phyloP scores from a whole-genome alignment of 192 early-diverging fungal species.

The Coemansia sp. region DNA sequence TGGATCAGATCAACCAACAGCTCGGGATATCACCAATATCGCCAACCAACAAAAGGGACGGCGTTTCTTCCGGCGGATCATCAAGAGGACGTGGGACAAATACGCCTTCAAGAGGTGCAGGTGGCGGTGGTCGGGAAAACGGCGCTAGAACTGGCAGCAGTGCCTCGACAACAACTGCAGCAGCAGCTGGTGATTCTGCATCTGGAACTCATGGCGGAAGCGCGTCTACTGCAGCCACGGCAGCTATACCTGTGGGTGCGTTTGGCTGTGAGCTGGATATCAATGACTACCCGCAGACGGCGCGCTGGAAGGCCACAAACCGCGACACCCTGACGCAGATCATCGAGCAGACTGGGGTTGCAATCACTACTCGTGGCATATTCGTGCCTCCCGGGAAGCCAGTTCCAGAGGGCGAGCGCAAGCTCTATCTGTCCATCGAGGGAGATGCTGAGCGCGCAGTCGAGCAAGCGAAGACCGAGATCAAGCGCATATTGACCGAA shows the following conservation, averaged over 20 bases:
- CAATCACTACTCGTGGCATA: slow-evolving; percentile 92
- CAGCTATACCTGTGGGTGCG: slow-evolving; percentile 28
- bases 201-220: background rate
- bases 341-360: slow-evolving; percentile 88
- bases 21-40: slow-evolving; percentile 22
- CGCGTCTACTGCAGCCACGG: background rate
- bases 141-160: background rate
- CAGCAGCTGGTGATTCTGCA: background rate
- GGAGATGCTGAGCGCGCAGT: slow-evolving; percentile 85
- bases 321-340: slow-evolving; percentile 94
- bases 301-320: slow-evolving; percentile 93
- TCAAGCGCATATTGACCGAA: slow-evolving; percentile 88
- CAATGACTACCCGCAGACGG: slow-evolving; percentile 96
- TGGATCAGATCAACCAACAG: slow-evolving; percentile 54
- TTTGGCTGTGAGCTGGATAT: slow-evolving; percentile 83
- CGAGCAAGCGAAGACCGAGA: slow-evolving; percentile 91
- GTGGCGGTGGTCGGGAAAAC: background rate
- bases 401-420: slow-evolving; percentile 74
- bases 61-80: background rate
- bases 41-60: background rate
- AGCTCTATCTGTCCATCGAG: slow-evolving; percentile 94
- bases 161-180: background rate
- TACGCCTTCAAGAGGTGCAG: background rate
- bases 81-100: background rate
- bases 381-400: slow-evolving; percentile 87